Evolutionary conservation across 75 land plant species (phyloP).

Genomic region (Pinus tabuliformis): DNA sequence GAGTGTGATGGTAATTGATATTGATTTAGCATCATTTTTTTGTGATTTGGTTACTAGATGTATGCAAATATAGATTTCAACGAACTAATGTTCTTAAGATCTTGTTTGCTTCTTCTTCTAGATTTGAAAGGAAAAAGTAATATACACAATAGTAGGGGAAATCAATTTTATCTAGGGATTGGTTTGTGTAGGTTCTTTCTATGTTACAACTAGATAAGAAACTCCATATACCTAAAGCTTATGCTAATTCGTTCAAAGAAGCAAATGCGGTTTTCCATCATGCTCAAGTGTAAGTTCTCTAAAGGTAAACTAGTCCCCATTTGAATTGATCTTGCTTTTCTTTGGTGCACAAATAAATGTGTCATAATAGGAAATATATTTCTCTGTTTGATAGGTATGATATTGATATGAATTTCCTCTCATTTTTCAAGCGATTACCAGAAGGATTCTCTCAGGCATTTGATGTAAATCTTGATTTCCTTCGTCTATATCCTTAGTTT

Average conservation of each 20-base stretch:
- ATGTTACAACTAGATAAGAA: slow-evolving; percentile 53
- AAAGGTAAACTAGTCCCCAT: not conserved
- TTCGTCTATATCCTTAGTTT: slow-evolving; percentile 79
- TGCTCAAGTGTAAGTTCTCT: slow-evolving; percentile 61
- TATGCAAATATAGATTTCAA: too few relatives aligned
- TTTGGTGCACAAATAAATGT: not conserved
- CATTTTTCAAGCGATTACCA: slow-evolving; percentile 55
- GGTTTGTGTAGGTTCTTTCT: slow-evolving; percentile 57
- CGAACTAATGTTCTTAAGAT: too few relatives aligned
- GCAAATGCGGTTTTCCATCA: slow-evolving; percentile 79
- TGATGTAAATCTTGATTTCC: slow-evolving; percentile 58
- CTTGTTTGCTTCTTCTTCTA: too few relatives aligned
- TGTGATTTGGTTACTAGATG: too few relatives aligned
- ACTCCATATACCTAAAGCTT: slow-evolving; percentile 60
- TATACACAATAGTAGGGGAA: too few relatives aligned
- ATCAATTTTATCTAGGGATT: too few relatives aligned
- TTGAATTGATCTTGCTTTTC: too few relatives aligned
- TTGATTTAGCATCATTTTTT: too few relatives aligned
- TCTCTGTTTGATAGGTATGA: slow-evolving; percentile 65
- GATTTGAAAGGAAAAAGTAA: too few relatives aligned
- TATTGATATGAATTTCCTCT: slow-evolving; percentile 28
- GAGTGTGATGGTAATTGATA: too few relatives aligned
- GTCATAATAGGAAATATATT: not conserved
- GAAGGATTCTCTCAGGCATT: slow-evolving; percentile 24
- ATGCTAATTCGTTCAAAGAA: slow-evolving; percentile 56